A percentile compares a stretch with the other conserved stretches of the same genome.
phyloP scores from a whole-genome alignment of 148 eudicot genomes.

The Nepenthes gracilis region DNA sequence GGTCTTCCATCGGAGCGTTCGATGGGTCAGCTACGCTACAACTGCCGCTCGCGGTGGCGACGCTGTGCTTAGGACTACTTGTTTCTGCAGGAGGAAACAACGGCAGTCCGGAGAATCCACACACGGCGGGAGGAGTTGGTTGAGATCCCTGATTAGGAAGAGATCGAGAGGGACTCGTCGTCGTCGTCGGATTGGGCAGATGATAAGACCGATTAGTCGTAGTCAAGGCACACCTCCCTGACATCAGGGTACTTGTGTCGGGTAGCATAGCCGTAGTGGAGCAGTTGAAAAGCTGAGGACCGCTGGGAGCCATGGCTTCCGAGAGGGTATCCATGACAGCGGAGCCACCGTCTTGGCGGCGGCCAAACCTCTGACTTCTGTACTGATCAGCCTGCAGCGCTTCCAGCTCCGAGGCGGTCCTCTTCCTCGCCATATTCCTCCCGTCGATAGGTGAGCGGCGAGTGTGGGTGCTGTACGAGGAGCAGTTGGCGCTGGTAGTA shows the following conservation, averaged over 20 bases:
- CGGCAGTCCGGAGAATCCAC: slow-evolving; percentile 86
- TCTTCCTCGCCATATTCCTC: slow-evolving; percentile 46
- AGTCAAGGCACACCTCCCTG: too few species aligned
- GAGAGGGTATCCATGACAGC: too few species aligned
- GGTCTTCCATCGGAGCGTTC: slow-evolving; percentile 21
- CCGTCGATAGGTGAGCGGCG: background rate
- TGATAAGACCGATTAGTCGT: too few species aligned
- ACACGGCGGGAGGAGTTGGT: slow-evolving; percentile 28
- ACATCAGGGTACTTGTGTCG: slow-evolving; percentile 8
- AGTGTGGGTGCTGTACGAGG: background rate
- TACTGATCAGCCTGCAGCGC: background rate
- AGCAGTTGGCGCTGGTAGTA: background rate
- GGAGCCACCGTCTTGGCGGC: background rate
- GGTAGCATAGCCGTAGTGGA: slow-evolving; percentile 23
- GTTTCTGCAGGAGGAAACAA: slow-evolving; percentile 51
- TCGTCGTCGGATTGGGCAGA: slow-evolving; percentile 1
- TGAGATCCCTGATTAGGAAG: slow-evolving; percentile 3
- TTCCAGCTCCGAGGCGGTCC: slow-evolving; percentile 79
- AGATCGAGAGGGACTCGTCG: slow-evolving; percentile 7
- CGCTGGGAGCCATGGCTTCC: background rate
- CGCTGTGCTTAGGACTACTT: background rate
- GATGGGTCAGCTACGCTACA: too few species aligned
- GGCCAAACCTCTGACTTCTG: background rate
- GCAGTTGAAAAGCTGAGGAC: slow-evolving; percentile 24
- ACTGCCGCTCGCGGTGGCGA: background rate